Conservation (phyloP, 495 filamentous ascomycete genomes). For the Penicillium parvum region DNA sequence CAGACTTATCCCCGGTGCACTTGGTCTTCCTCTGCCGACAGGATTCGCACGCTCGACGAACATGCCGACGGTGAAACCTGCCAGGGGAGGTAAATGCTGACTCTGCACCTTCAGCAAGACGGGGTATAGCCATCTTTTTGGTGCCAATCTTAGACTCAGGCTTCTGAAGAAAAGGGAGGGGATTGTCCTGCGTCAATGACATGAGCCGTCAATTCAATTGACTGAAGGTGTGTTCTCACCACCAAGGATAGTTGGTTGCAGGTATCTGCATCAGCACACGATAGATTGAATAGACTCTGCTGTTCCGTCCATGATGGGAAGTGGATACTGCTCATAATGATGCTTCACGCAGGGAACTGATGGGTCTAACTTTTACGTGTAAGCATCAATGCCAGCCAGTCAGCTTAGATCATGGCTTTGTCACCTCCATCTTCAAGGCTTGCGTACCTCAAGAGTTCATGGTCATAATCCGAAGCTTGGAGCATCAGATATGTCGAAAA, state of each 20-base stretch:
- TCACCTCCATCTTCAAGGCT: not conserved
- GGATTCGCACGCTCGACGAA: conserved; percentile 45
- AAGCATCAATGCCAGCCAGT: not conserved
- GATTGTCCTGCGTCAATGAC: conserved; percentile 19
- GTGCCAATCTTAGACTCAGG: conserved; percentile 17
- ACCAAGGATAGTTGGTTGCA: conserved; percentile 25
- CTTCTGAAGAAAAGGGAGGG: conserved; percentile 13
- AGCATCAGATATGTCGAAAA: conserved; percentile 4
- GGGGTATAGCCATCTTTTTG: conserved; percentile 41
- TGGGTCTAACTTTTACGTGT: not conserved
- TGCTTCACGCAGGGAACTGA: not conserved
- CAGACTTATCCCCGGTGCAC: conserved; percentile 52
- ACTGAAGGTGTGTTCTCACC: conserved; percentile 9
- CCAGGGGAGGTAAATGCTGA: conserved; percentile 34
- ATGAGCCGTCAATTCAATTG: conserved; percentile 3
- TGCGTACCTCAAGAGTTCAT: not conserved
- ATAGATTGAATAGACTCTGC: conserved; percentile 28
- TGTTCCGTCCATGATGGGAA: conserved; percentile 30
- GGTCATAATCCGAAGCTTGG: not conserved
- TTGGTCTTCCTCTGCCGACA: conserved; percentile 54
- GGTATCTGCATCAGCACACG: conserved; percentile 27
- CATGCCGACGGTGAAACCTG: conserved; percentile 40
- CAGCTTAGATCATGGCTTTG: not conserved
- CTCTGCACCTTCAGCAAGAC: conserved; percentile 39
- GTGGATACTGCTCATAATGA: conserved; percentile 25